A percentile compares a stretch with the other conserved stretches of the same genome.
phyloP scores from a whole-genome alignment of 2,329 filamentous ascomycete genomes.

The Pseudogymnoascus sp. region DNA sequence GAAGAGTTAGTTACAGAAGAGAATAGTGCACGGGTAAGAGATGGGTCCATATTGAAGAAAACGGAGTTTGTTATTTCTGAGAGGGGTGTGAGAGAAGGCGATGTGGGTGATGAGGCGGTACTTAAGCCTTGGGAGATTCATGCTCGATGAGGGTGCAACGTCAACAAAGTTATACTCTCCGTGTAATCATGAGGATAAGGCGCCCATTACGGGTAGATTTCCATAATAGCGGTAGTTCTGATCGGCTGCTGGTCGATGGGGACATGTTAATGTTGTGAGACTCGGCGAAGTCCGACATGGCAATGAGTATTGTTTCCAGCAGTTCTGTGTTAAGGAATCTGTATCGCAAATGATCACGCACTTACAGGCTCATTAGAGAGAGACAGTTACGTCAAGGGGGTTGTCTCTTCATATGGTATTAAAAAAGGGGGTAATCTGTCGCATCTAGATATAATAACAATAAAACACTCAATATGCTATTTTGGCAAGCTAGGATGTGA shows the following conservation, averaged over 20 bases:
- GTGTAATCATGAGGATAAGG: not conserved
- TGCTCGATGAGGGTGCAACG: not conserved
- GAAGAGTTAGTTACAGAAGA: slow-evolving; percentile 10
- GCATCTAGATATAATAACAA: no score
- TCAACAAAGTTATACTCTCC: not conserved
- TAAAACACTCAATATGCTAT: no score
- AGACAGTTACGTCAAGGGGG: no score
- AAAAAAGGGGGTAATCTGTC: no score
- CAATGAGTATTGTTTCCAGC: not conserved
- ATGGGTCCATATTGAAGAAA: slow-evolving; percentile 9
- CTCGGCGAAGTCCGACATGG: not conserved
- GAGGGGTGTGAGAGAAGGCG: not conserved
- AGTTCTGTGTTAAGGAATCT: not conserved
- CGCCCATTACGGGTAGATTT: no score
- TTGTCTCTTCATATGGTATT: no score
- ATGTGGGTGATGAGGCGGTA: not conserved
- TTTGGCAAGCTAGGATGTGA: no score
- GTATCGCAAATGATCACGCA: not conserved
- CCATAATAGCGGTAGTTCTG: no score
- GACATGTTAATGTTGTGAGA: not conserved
- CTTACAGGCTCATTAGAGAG: no score
- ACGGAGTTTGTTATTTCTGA: slow-evolving; percentile 9
- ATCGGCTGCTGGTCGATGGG: not conserved
- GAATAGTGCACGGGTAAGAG: not conserved
- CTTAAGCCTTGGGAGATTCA: not conserved